Conservation (phyloP, 2,329 filamentous ascomycete genomes). For the Paracoccidioides brasiliensis region DNA sequence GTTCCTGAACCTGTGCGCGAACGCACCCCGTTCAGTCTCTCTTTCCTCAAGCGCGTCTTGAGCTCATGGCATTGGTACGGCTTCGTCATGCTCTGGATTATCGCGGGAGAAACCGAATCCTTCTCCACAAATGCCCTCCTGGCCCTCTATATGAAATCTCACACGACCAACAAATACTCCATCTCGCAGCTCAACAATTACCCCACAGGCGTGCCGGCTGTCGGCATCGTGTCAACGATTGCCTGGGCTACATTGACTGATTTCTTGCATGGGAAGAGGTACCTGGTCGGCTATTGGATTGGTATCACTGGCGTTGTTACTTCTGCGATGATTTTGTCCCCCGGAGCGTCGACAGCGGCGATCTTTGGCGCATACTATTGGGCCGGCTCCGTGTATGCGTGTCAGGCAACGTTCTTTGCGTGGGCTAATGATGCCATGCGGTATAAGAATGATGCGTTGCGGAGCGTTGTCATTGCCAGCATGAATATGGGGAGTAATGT, state of each 20-base stretch:
- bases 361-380: conserved; percentile 57
- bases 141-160: conserved; percentile 38
- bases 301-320: conserved; percentile 51
- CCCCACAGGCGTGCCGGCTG: conserved; percentile 40
- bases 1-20: conserved; percentile 16
- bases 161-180: conserved; percentile 34
- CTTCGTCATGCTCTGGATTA: conserved; percentile 36
- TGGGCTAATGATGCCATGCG: conserved; percentile 62
- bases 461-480: conserved; percentile 54
- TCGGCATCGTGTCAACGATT: conserved; percentile 44
- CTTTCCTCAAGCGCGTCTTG: conserved; percentile 22
- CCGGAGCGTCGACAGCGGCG: conserved; percentile 38
- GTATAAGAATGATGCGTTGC: conserved; percentile 48
- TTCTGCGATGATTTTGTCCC: conserved; percentile 47
- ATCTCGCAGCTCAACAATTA: conserved; percentile 42
- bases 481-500: conserved; percentile 60
- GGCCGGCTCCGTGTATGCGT: conserved; percentile 57
- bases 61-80: conserved; percentile 26
- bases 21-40: conserved; percentile 12
- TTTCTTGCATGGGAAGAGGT: conserved; percentile 48
- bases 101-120: conserved; percentile 58
- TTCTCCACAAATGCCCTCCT: conserved; percentile 53
- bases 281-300: conserved; percentile 55
- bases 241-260: conserved; percentile 60
- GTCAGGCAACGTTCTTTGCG: conserved; percentile 61